These are phyloP conservation scores for Cryptosporidium tyzzeri DNA, from an alignment of 169 alveolate species.

Conservation along the genomic window DNA sequence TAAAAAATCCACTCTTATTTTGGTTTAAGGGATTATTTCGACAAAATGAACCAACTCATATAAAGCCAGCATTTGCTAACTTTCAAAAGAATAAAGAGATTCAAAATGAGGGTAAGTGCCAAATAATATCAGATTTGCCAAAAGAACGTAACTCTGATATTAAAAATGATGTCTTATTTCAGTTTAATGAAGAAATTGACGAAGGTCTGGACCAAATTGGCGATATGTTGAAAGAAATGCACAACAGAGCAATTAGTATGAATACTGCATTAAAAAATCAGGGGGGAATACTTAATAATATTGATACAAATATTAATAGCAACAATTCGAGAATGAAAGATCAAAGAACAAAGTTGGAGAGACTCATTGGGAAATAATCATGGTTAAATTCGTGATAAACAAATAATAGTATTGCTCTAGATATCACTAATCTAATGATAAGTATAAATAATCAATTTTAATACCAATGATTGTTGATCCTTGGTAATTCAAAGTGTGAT, in stretches of 20 bases:
- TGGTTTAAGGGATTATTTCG: conserved; percentile 72
- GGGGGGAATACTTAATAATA: conserved; percentile 25
- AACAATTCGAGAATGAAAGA: conserved; percentile 54
- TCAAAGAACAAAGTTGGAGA: conserved; percentile 47
- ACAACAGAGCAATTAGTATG: conserved; percentile 49
- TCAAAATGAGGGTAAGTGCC: background rate
- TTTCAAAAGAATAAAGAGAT: conserved; percentile 5
- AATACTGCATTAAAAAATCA: conserved; percentile 43
- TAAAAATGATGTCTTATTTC: background rate
- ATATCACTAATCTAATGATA: conserved; percentile 1
- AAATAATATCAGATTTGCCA: background rate
- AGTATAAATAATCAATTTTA: background rate
- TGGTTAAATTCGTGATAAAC: background rate
- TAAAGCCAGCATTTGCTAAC: background rate
- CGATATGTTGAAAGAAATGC: conserved; percentile 61
- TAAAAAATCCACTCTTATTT: conserved; percentile 50
- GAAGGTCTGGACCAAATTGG: conserved; percentile 42
- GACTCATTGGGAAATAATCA: conserved; percentile 25
- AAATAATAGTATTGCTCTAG: background rate
- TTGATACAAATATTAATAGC: conserved; percentile 13
- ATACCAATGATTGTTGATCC: background rate
- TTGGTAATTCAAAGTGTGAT: background rate
- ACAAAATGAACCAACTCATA: background rate
- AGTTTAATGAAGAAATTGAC: conserved; percentile 27
- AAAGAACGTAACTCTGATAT: background rate